Evolutionary conservation across 345 rosid genomes (phyloP).

Genomic region (Populus davidiana): DNA sequence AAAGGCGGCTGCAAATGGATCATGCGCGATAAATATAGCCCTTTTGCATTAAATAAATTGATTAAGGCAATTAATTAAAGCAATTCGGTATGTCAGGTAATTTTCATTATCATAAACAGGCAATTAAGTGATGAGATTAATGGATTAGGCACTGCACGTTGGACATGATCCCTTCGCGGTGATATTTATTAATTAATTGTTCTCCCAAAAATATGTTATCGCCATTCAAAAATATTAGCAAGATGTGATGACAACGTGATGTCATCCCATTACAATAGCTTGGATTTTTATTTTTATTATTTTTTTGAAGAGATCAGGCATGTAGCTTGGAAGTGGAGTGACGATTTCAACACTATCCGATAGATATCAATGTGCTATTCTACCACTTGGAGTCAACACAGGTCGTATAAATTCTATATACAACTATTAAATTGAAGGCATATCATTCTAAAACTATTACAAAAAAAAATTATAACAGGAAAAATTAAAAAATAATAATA

Average conservation of each 20-base stretch:
- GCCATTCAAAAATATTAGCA: background rate
- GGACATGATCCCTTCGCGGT: background rate
- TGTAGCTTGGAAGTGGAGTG: too few species aligned
- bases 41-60: background rate
- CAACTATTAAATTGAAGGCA: too few species aligned
- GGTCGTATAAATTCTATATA: too few species aligned
- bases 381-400: too few species aligned
- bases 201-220: background rate
- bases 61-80: background rate
- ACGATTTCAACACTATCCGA: too few species aligned
- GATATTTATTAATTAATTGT: background rate
- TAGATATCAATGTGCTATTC: too few species aligned
- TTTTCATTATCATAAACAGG: background rate
- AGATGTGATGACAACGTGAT: background rate
- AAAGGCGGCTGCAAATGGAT: conserved; percentile 1
- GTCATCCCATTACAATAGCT: background rate
- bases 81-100: background rate
- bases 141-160: background rate
- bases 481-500: too few species aligned
- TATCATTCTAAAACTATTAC: too few species aligned
- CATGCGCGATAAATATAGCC: background rate
- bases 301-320: too few species aligned
- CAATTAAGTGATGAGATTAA: background rate
- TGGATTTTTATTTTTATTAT: too few species aligned
- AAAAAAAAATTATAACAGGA: too few species aligned